Conservation (phyloP, 495 filamentous ascomycete species). For the Sordaria brevicollis region DNA sequence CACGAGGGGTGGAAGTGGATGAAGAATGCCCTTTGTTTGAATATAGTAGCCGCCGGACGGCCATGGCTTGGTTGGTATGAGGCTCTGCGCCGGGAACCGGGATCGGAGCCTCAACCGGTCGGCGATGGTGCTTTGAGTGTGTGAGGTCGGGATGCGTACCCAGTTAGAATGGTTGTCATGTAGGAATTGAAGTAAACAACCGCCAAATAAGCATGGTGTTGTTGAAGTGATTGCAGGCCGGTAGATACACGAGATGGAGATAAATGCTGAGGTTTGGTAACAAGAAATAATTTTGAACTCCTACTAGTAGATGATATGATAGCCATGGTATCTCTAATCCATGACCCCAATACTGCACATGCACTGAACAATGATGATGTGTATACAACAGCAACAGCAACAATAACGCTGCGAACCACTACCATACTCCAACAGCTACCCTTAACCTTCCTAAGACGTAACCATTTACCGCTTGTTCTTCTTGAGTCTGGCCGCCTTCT, state of each 20-base stretch:
- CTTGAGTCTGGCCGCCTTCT: slow-evolving; percentile 61
- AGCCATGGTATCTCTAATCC: not conserved
- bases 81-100: not conserved
- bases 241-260: not conserved
- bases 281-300: not conserved
- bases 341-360: not conserved
- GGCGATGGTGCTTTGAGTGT: not conserved
- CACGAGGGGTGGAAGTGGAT: not conserved
- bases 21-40: not conserved
- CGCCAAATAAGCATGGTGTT: no score
- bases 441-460: not conserved
- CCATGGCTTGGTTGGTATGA: not conserved
- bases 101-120: no score
- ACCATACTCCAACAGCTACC: not conserved
- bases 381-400: slow-evolving; percentile 4
- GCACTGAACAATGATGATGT: not conserved
- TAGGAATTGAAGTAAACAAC: not conserved
- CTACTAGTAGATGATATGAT: not conserved
- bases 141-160: not conserved
- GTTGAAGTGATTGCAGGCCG: no score
- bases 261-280: not conserved
- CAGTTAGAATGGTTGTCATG: not conserved
- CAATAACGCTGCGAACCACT: not conserved
- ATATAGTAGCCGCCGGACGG: not conserved
- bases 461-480: slow-evolving; percentile 15